Evolutionary conservation across 352 stramenopile species (phyloP).

Genomic region (Lagenidium giganteum): DNA sequence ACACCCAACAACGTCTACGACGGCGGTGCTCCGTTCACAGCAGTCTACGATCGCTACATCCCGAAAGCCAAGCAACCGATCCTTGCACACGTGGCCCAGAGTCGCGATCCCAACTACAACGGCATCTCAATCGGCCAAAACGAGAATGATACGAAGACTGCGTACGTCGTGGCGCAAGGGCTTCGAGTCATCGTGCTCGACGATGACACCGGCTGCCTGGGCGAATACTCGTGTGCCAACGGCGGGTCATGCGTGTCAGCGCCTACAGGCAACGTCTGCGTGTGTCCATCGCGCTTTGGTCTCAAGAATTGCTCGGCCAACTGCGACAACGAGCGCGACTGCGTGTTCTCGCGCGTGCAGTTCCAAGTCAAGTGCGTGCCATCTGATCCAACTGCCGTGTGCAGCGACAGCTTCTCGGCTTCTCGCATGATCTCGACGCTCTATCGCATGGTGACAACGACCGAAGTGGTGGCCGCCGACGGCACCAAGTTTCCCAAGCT

Average conservation of each 20-base stretch:
- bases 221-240: conserved; percentile 55
- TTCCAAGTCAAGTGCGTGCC: conserved; percentile 33
- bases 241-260: conserved; percentile 27
- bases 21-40: conserved; percentile 37
- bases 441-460: conserved; percentile 45
- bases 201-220: conserved; percentile 59
- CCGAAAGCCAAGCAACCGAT: conserved; percentile 46
- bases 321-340: conserved; percentile 37
- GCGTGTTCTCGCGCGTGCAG: conserved; percentile 40
- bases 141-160: conserved; percentile 18
- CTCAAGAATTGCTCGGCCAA: conserved; percentile 47
- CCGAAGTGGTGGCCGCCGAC: conserved; percentile 26
- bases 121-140: conserved; percentile 42
- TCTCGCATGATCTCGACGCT: conserved; percentile 35
- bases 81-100: conserved; percentile 34
- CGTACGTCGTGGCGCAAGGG: conserved; percentile 35
- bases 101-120: conserved; percentile 33
- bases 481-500: conserved; percentile 33
- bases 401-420: conserved; percentile 30
- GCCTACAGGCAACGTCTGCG: conserved; percentile 26
- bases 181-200: conserved; percentile 42
- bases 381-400: conserved; percentile 18
- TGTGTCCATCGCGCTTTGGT: conserved; percentile 41
- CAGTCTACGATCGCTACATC: conserved; percentile 43
- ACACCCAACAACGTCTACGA: conserved; percentile 46